phyloP scores from a whole-genome alignment of 352 stramenopile species.

The Globisporangium parvum region DNA sequence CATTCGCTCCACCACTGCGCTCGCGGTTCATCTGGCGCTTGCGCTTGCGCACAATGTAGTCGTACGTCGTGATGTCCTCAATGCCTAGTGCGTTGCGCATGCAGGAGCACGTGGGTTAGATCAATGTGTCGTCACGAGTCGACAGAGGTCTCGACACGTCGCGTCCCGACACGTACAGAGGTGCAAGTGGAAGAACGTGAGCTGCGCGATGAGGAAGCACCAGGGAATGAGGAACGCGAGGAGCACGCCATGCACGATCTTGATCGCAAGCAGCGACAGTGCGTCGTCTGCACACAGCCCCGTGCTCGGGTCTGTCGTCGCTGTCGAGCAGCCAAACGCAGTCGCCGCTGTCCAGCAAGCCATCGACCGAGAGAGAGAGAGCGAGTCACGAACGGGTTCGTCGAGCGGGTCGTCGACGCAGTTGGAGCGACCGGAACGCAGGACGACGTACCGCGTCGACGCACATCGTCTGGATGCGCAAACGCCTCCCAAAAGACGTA shows the following conservation, averaged over 20 bases:
- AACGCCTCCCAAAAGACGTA: conserved; percentile 42
- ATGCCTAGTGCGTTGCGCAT: conserved; percentile 34
- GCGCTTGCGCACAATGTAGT: conserved; percentile 83
- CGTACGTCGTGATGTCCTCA: conserved; percentile 82
- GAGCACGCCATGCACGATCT: conserved; percentile 57
- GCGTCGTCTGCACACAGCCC: conserved; percentile 52
- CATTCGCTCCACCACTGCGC: conserved; percentile 28
- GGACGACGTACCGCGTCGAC: conserved; percentile 24
- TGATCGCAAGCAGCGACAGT: conserved; percentile 49
- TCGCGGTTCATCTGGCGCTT: conserved; percentile 67
- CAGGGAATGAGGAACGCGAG: conserved; percentile 62
- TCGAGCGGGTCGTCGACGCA: no score
- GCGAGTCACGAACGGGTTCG: neutral
- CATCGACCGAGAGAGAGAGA: neutral
- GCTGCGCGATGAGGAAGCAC: conserved; percentile 74
- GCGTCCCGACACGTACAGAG: conserved; percentile 46
- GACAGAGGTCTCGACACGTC: neutral
- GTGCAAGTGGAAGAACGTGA: conserved; percentile 80
- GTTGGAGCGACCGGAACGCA: no score
- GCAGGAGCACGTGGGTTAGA: neutral
- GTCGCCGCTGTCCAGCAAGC: conserved; percentile 28
- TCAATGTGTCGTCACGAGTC: neutral
- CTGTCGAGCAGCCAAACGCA: conserved; percentile 51
- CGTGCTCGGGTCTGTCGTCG: conserved; percentile 30
- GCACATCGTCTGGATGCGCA: conserved; percentile 21